Evolutionary conservation across 306 rosid genomes (phyloP), one percentile per base, ranked within the genome.

Genomic region (Erythrophleum fordii): DNA sequence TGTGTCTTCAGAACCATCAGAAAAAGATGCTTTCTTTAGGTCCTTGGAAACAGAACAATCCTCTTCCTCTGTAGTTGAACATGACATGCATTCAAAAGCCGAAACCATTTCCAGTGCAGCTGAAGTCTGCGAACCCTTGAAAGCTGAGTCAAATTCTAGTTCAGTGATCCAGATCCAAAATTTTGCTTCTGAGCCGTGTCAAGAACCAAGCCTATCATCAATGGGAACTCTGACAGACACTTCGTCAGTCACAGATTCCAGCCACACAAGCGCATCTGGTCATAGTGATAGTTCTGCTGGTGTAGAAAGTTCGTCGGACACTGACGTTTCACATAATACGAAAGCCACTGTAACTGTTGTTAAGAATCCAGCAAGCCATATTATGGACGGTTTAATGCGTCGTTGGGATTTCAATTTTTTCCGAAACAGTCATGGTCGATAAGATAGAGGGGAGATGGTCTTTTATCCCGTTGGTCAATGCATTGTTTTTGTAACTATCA

Each of bases 381-480:
- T 88, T 83, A 92, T 92, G 97, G 98, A 96, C 0, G 95, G 99
- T 79, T 88, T 96, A 89, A 90, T 93, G 82, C 93, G 98, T 16
- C 97, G 98, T 42, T 96, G 97, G 99, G 99, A 93, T 93, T 90
- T 93, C 87, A 91, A 91, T 82, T 90, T 96, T 84, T 93, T 96
- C 89, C 80, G 86, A 70, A 92, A 89, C 85, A 87, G 88, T 85
- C 83, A 90, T 25, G 87, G 81, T 82, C 90, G 93, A 77, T 90
- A 83, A 82, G 74, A 49, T 56, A 4, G 70, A 17, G 86, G 77
- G 90, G 85, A 26, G 78, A 86, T 83, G 85, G 75, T 46, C 69
- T 53, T 53, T 59, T 2, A 72, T 81, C 62, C 70, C 46, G 52
- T 77, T 86, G 69, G 55, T 79, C 74, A 56, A n/a, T 80, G 87